A percentile compares a stretch with the other conserved stretches of the same genome.
Conservation (phyloP, 2,329 filamentous ascomycete genomes). For the Penicillium sp. region DNA sequence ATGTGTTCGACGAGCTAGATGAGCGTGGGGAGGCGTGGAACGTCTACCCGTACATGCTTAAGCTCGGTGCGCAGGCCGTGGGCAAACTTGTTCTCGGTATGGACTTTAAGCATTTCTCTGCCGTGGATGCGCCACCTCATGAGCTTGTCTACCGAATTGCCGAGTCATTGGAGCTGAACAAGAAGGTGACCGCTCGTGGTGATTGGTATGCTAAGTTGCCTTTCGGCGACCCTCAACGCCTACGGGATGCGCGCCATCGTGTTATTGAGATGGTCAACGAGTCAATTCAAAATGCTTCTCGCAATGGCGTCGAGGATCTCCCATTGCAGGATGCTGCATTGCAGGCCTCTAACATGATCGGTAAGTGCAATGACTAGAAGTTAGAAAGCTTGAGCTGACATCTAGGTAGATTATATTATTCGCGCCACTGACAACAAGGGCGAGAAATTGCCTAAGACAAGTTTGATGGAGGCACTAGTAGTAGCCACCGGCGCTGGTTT, state of each 20-base stretch:
- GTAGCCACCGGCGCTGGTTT: constrained; percentile 61
- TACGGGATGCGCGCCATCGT: constrained; percentile 30
- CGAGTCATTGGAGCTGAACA: constrained; percentile 55
- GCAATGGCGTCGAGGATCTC: constrained; percentile 18
- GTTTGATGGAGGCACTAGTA: constrained; percentile 43
- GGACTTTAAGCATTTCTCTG: constrained; percentile 47
- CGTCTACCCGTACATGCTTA: constrained; percentile 52
- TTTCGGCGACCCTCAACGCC: constrained; percentile 54
- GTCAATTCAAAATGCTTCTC: constrained; percentile 18
- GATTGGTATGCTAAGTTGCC: constrained; percentile 58
- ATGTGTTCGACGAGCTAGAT: constrained; percentile 51
- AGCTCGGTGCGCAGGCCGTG: constrained; percentile 46
- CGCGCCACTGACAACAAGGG: constrained; percentile 41
- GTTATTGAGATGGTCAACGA: constrained; percentile 20
- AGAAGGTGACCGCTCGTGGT: constrained; percentile 55
- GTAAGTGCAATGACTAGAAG: constrained; percentile 4
- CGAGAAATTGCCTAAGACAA: constrained; percentile 20
- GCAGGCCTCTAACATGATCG: constrained; percentile 21
- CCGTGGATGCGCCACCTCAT: constrained; percentile 49
- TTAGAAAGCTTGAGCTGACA: neutral
- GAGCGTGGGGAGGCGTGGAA: constrained; percentile 46
- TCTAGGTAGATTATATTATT: constrained; percentile 49
- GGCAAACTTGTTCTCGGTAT: constrained; percentile 46
- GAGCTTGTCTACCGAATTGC: constrained; percentile 54
- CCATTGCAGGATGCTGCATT: constrained; percentile 22